Percentiles rank a stretch among this genome's conserved stretches.
Conservation (phyloP, 176 grass and related monocot species). For the Oryza brachyantha region DNA sequence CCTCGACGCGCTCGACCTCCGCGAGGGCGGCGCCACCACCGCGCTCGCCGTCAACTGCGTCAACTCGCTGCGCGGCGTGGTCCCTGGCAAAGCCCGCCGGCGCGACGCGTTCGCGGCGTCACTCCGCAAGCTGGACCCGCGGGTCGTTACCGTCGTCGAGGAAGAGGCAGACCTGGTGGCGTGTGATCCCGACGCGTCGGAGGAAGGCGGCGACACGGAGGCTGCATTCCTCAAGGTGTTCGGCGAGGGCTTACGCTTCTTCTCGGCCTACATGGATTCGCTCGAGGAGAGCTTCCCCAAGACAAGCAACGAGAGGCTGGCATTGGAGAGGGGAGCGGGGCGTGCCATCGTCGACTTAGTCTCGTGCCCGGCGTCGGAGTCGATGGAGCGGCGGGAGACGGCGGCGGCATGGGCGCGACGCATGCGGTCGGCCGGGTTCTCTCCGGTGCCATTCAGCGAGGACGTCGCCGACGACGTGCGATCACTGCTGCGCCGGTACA, state of each 20-base stretch:
- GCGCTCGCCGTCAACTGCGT: slow-evolving; percentile 84
- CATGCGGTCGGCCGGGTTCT: slow-evolving; percentile 68
- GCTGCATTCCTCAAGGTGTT: slow-evolving; percentile 83
- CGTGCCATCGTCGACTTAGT: slow-evolving; percentile 80
- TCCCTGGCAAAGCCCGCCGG: slow-evolving; percentile 38
- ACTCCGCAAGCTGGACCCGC: slow-evolving; percentile 62
- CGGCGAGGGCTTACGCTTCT: slow-evolving; percentile 75
- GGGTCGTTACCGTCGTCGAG: slow-evolving; percentile 81
- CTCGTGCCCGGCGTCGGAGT: slow-evolving; percentile 71
- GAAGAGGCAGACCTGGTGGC: slow-evolving; percentile 88
- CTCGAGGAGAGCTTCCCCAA: slow-evolving; percentile 86
- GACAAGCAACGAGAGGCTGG: slow-evolving; percentile 85
- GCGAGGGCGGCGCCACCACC: slow-evolving; percentile 39
- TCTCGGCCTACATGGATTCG: slow-evolving; percentile 91
- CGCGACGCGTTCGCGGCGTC: slow-evolving; percentile 56
- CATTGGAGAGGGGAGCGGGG: slow-evolving; percentile 77
- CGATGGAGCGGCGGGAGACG: slow-evolving; percentile 75
- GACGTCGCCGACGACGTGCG: slow-evolving; percentile 91
- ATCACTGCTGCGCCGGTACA: slow-evolving; percentile 78
- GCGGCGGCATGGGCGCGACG: slow-evolving; percentile 62
- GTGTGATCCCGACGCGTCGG: neutral
- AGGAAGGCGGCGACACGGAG: slow-evolving; percentile 52
- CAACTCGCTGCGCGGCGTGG: slow-evolving; percentile 68
- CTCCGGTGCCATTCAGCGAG: slow-evolving; percentile 75
- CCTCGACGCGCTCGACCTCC: slow-evolving; percentile 69